phyloP scores from a whole-genome alignment of 2,329 filamentous ascomycete species.

The Venturia aucupariae region DNA sequence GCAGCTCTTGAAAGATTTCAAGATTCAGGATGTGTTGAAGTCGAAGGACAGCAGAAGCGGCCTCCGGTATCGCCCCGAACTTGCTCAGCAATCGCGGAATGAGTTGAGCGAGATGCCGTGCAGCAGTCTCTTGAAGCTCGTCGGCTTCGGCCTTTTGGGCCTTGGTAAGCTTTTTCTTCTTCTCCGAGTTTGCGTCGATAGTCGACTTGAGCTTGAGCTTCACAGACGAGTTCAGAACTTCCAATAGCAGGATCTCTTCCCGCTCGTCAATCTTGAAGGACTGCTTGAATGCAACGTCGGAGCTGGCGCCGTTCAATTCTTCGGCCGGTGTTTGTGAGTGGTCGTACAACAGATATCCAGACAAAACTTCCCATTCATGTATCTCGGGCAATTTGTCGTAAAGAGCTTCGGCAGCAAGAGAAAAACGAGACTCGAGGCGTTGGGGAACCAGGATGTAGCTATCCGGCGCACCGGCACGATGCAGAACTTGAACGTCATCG shows the following conservation, averaged over 20 bases:
- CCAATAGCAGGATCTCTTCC: conserved; percentile 78
- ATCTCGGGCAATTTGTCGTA: conserved; percentile 76
- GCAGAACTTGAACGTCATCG: conserved; percentile 21
- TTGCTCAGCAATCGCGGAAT: conserved; percentile 87
- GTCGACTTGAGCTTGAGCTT: conserved; percentile 61
- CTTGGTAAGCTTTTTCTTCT: conserved; percentile 48
- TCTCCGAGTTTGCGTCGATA: conserved; percentile 50
- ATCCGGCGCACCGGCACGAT: conserved; percentile 30
- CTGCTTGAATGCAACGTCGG: conserved; percentile 57
- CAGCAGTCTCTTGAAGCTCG: conserved; percentile 69
- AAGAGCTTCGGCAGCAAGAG: conserved; percentile 74
- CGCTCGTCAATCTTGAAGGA: conserved; percentile 62
- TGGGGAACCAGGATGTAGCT: conserved; percentile 48
- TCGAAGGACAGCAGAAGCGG: conserved; percentile 75
- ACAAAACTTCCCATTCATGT: conserved; percentile 76
- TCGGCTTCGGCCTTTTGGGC: conserved; percentile 44
- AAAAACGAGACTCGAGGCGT: conserved; percentile 69
- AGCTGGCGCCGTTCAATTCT: conserved; percentile 46
- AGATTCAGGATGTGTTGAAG: conserved; percentile 81
- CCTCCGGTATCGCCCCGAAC: conserved; percentile 80
- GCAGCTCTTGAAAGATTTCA: conserved; percentile 77
- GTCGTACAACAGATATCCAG: conserved; percentile 86
- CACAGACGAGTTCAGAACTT: conserved; percentile 76
- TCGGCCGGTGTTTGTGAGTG: conserved; percentile 55
- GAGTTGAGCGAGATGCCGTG: conserved; percentile 63